Percentiles rank a stretch among this genome's conserved stretches.
phyloP scores from a whole-genome alignment of 306 rosid species.

The Begonia peltatifolia region DNA sequence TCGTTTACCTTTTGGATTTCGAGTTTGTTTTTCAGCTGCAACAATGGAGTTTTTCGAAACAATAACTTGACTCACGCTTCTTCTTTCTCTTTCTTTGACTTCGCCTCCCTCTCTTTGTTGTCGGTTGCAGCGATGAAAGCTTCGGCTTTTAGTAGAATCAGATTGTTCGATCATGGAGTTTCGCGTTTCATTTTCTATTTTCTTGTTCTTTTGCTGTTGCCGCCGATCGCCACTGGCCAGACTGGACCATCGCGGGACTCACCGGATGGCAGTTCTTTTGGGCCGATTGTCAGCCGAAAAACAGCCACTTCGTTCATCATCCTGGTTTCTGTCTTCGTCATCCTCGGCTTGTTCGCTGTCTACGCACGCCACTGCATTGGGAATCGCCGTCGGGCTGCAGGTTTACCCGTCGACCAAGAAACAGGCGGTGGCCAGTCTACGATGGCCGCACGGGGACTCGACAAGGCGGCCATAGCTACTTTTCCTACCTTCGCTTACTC shows the following conservation, averaged over 20 bases:
- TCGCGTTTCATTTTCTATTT: too few species aligned
- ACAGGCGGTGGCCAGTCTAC: slow-evolving; percentile 11
- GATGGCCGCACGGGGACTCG: slow-evolving; percentile 34
- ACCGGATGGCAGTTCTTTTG: not conserved
- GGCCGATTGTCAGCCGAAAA: slow-evolving; percentile 21
- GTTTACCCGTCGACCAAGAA: slow-evolving; percentile 7
- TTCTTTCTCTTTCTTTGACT: too few species aligned
- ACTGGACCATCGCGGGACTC: slow-evolving; percentile 19
- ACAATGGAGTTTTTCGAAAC: too few species aligned
- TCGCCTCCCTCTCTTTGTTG: too few species aligned
- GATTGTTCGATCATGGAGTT: too few species aligned
- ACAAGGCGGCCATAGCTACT: slow-evolving; percentile 29
- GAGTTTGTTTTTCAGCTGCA: too few species aligned
- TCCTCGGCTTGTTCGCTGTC: slow-evolving; percentile 51
- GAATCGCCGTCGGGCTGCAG: slow-evolving; percentile 23
- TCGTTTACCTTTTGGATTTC: too few species aligned
- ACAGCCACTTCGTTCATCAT: slow-evolving; percentile 42
- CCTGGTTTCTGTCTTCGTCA: slow-evolving; percentile 40
- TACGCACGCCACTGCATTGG: slow-evolving; percentile 77
- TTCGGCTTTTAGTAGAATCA: too few species aligned
- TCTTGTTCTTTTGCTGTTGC: slow-evolving; percentile 3
- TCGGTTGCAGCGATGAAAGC: too few species aligned
- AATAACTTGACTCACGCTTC: too few species aligned
- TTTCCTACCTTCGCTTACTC: slow-evolving; percentile 76
- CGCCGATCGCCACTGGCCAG: slow-evolving; percentile 5